Conservation (phyloP, 106 monocot species). For the Chionographis japonica region DNA sequence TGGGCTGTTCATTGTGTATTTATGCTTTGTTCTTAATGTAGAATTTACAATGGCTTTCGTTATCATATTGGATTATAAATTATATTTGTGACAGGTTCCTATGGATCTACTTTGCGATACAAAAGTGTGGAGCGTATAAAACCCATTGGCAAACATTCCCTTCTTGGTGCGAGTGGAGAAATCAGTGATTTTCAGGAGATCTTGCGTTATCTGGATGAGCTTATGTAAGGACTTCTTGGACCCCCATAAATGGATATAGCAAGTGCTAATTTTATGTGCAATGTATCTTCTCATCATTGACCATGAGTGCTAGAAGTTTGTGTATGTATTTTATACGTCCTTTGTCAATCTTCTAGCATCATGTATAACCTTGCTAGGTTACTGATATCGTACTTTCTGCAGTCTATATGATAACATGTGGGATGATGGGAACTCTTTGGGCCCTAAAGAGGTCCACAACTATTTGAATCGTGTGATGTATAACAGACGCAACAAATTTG, state of each 20-base stretch:
- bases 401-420: conserved; percentile 37
- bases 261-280: too few relatives aligned
- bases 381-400: neutral
- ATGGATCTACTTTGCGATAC: conserved; percentile 40
- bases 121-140: conserved; percentile 33
- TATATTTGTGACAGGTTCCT: conserved; percentile 19
- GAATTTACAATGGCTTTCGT: too few relatives aligned
- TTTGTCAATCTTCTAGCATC: too few relatives aligned
- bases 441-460: conserved; percentile 38
- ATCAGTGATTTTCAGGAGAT: conserved; percentile 42
- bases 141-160: conserved; percentile 30
- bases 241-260: neutral
- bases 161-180: conserved; percentile 41
- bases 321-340: too few relatives aligned
- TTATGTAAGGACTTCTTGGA: conserved; percentile 17
- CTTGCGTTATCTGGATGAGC: conserved; percentile 27
- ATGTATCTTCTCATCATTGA: too few relatives aligned
- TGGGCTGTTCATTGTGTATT: too few relatives aligned
- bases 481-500: conserved; percentile 33
- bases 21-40: too few relatives aligned
- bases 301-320: too few relatives aligned
- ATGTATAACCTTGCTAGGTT: neutral
- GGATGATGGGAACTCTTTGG: conserved; percentile 46
- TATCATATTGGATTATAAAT: too few relatives aligned
- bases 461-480: conserved; percentile 34